Conservation (phyloP, 2,329 filamentous ascomycete genomes). For the Onygenales sp. region DNA sequence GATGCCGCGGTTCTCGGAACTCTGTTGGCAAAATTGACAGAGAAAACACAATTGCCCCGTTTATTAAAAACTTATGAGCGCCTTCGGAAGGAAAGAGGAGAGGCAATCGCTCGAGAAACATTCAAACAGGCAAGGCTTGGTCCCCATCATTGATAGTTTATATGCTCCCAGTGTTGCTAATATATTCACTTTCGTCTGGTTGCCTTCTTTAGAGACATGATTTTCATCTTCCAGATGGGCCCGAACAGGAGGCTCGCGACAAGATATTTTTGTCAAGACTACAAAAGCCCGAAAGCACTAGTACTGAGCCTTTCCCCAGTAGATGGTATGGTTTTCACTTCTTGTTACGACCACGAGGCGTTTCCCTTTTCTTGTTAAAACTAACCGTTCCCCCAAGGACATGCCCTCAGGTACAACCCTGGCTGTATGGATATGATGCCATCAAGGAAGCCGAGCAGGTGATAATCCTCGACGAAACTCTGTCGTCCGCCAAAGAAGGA, state of each 20-base stretch:
- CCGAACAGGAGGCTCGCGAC: not conserved
- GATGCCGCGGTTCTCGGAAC: conserved; percentile 57
- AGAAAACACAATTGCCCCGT: conserved; percentile 32
- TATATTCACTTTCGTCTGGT: not conserved
- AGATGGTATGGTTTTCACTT: conserved; percentile 36
- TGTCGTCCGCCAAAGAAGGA: too few species aligned
- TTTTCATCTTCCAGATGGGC: conserved; percentile 33
- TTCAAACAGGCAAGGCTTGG: conserved; percentile 37
- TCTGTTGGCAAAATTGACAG: conserved; percentile 43
- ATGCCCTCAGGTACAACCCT: conserved; percentile 53
- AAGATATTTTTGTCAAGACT: conserved; percentile 37
- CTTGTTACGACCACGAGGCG: not conserved
- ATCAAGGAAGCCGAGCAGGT: conserved; percentile 44
- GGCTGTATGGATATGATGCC: conserved; percentile 57
- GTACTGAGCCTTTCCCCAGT: conserved; percentile 50
- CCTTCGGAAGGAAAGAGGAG: conserved; percentile 39
- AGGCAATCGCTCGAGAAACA: conserved; percentile 52
- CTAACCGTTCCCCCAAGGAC: conserved; percentile 29
- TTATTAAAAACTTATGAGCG: conserved; percentile 37
- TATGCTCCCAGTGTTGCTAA: conserved; percentile 12
- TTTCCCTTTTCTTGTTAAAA: not conserved
- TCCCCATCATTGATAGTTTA: not conserved
- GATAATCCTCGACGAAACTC: conserved; percentile 6
- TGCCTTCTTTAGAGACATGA: conserved; percentile 28
- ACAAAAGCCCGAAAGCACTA: conserved; percentile 42